A percentile compares a stretch with the other conserved stretches of the same genome.
Conservation (phyloP, 164 flowering plant species). For the Chimonanthus salicifolius region DNA sequence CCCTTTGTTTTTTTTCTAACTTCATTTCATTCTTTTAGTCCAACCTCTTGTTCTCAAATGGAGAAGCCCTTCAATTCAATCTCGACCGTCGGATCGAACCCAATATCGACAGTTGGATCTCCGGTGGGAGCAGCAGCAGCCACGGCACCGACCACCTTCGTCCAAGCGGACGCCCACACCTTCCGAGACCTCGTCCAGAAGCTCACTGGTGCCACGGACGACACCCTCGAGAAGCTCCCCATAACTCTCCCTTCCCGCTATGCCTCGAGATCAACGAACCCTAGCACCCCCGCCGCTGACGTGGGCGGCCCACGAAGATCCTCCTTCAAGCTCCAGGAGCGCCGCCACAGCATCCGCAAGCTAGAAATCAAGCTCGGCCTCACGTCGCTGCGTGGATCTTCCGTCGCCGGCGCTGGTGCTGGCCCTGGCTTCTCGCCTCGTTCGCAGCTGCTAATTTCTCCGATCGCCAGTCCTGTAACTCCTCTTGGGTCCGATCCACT, state of each 20-base stretch:
- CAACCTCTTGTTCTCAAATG: background rate
- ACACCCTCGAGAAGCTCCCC: constrained; percentile 30
- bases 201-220: constrained; percentile 40
- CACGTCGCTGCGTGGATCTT: constrained; percentile 21
- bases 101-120: background rate
- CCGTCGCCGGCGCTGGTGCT: background rate
- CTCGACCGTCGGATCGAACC: background rate
- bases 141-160: constrained; percentile 38
- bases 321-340: constrained; percentile 46
- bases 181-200: constrained; percentile 49
- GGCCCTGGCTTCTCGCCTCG: constrained; percentile 9
- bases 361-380: constrained; percentile 44
- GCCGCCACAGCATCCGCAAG: constrained; percentile 41
- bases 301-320: constrained; percentile 36
- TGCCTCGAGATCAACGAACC: constrained; percentile 11
- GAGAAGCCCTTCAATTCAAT: constrained; percentile 1
- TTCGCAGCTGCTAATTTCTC: constrained; percentile 12
- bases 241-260: constrained; percentile 24
- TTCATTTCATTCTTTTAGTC: background rate
- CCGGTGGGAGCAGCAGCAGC: background rate
- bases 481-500: constrained; percentile 29
- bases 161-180: constrained; percentile 44
- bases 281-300: constrained; percentile 7
- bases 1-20: background rate
- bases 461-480: constrained; percentile 39